Evolutionary conservation across 805 yeast genomes (phyloP).

Genomic region (Osmozyma mogii): DNA sequence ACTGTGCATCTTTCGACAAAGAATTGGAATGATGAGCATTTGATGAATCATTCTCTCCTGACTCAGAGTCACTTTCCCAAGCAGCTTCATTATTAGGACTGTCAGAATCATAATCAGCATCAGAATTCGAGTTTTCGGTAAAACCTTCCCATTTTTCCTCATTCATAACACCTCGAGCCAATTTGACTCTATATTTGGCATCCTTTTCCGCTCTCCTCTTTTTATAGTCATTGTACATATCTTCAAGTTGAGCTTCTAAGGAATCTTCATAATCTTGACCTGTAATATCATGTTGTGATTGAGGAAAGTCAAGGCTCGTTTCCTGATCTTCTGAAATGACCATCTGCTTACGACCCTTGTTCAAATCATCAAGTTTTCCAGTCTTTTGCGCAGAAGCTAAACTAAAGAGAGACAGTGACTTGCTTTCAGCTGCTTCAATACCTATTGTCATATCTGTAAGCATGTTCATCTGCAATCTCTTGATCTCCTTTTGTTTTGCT

Average conservation of each 20-base stretch:
- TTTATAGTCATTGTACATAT: constrained; percentile 71
- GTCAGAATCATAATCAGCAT: constrained; percentile 44
- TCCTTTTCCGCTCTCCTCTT: constrained; percentile 59
- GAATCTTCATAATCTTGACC: constrained; percentile 58
- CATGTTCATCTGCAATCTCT: constrained; percentile 95
- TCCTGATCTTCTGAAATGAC: constrained; percentile 40
- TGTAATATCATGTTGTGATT: too few relatives aligned
- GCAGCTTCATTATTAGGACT: constrained; percentile 49
- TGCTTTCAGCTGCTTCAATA: constrained; percentile 69
- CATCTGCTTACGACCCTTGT: constrained; percentile 67
- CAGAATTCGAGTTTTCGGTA: constrained; percentile 3
- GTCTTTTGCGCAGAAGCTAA: constrained; percentile 81
- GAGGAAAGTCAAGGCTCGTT: constrained; percentile 30
- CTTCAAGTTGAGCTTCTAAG: constrained; percentile 75
- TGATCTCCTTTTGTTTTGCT: constrained; percentile 75
- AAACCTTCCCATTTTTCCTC: constrained; percentile 80
- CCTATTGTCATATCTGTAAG: constrained; percentile 88
- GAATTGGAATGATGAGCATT: not conserved
- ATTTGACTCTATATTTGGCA: constrained; percentile 60
- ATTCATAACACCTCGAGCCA: constrained; percentile 66
- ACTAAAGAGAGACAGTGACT: constrained; percentile 68
- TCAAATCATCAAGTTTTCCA: constrained; percentile 66
- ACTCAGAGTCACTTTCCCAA: not conserved
- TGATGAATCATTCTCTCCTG: not conserved
- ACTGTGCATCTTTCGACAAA: not conserved